Evolutionary conservation across 805 yeast genomes (phyloP).

Genomic region (Wickerhamiella siamensis): DNA sequence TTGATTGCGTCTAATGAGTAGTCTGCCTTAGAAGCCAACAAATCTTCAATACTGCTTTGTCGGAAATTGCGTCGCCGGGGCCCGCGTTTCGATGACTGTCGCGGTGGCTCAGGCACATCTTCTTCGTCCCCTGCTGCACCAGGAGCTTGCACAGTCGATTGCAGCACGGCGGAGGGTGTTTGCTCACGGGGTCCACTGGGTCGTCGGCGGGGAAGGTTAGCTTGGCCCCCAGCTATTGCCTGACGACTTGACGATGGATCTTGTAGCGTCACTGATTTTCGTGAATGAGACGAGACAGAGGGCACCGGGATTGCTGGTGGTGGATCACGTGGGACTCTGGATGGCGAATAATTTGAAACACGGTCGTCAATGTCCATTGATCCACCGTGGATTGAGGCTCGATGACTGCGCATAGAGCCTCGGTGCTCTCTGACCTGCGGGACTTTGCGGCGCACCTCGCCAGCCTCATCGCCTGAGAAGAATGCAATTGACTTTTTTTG

Average conservation of each 20-base stretch:
- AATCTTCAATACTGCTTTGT: conserved; percentile 16
- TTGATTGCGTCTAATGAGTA: conserved; percentile 57
- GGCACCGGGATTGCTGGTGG: not conserved
- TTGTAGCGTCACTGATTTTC: not conserved
- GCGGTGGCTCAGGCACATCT: not conserved
- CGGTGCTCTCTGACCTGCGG: not conserved
- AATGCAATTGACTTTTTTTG: not conserved
- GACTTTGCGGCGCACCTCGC: not conserved
- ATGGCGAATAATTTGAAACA: not conserved
- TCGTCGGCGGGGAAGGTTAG: no score
- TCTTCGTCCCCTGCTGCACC: no score
- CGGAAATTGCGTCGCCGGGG: conserved; percentile 11
- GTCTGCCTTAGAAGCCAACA: conserved; percentile 18
- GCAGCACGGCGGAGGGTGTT: not conserved
- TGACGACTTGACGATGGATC: not conserved
- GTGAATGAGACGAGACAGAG: not conserved
- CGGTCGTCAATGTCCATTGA: not conserved
- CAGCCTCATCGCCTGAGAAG: not conserved
- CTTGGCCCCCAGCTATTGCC: no score
- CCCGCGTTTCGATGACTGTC: not conserved
- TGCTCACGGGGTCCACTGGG: not conserved
- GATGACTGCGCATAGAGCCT: not conserved
- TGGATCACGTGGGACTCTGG: not conserved
- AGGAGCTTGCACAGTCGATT: no score
- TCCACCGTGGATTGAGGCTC: not conserved